A percentile compares a stretch with the other conserved stretches of the same genome.
Conservation (phyloP, 257 asterid genomes). For the Solanum appendiculatum region DNA sequence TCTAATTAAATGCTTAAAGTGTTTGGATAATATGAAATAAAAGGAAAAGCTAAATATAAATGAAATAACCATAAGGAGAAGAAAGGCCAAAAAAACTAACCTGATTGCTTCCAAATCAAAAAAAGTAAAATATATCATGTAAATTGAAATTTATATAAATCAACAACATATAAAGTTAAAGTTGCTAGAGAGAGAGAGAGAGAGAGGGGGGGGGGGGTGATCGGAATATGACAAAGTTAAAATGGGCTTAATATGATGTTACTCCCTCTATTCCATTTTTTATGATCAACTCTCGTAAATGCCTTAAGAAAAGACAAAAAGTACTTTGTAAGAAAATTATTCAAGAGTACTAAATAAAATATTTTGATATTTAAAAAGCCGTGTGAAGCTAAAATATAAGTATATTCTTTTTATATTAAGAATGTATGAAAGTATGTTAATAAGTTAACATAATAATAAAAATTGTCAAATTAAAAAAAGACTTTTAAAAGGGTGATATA, state of each 20-base stretch:
- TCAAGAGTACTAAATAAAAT: not conserved
- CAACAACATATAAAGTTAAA: no score
- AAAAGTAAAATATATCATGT: no score
- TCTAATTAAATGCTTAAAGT: not conserved
- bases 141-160: no score
- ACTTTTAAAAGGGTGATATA: not conserved
- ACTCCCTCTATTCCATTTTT: not conserved
- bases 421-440: not conserved
- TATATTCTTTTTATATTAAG: no score
- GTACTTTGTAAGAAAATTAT: rapidly evolving
- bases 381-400: not conserved
- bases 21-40: not conserved
- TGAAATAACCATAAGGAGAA: not conserved
- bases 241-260: no score
- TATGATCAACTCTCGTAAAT: not conserved
- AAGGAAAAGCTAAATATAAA: not conserved
- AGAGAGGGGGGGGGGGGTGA: no score
- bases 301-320: not conserved
- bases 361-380: not conserved
- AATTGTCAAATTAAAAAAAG: no score
- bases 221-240: no score
- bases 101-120: not conserved
- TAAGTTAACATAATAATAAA: not conserved
- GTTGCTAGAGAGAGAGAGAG: no score
- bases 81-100: not conserved